Evolutionary conservation across 768 basidiomycete species (phyloP).

Genomic region (Phaffia australis): DNA sequence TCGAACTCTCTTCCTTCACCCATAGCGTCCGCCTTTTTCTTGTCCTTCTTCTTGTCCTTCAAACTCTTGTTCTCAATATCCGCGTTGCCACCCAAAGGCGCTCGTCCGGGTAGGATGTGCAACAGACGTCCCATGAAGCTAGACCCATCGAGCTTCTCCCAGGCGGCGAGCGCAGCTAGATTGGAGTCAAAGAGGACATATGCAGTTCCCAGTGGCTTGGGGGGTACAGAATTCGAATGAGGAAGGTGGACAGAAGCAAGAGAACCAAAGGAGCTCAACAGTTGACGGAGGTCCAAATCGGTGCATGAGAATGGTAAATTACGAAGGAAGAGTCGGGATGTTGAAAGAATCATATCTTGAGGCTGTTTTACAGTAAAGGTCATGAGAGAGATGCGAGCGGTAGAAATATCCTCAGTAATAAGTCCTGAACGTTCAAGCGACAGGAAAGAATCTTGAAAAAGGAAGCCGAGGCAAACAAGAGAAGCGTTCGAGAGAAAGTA

Average conservation of each 20-base stretch:
- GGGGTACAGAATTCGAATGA: slow-evolving; percentile 42
- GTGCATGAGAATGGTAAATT: slow-evolving; percentile 83
- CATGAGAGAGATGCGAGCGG: not conserved
- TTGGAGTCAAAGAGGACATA: slow-evolving; percentile 49
- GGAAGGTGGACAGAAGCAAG: slow-evolving; percentile 54
- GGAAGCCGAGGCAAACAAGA: not conserved
- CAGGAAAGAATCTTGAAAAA: not conserved
- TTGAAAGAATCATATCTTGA: slow-evolving; percentile 53
- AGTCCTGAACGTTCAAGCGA: not conserved
- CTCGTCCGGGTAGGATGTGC: slow-evolving; percentile 59
- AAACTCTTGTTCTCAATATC: slow-evolving; percentile 46
- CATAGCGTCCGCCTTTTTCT: slow-evolving; percentile 43
- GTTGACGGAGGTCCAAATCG: slow-evolving; percentile 53
- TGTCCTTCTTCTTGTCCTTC: slow-evolving; percentile 53
- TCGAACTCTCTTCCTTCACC: slow-evolving; percentile 68
- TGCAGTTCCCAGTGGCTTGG: slow-evolving; percentile 52
- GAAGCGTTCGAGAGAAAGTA: not conserved
- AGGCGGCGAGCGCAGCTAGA: slow-evolving; percentile 54
- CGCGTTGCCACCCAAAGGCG: slow-evolving; percentile 40
- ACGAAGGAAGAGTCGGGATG: slow-evolving; percentile 78
- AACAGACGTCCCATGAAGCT: slow-evolving; percentile 85
- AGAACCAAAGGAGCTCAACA: slow-evolving; percentile 60
- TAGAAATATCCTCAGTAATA: not conserved
- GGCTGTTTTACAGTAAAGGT: slow-evolving; percentile 2
- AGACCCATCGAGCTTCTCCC: slow-evolving; percentile 62